A percentile compares a stretch with the other conserved stretches of the same genome.
phyloP scores from a whole-genome alignment of 2,329 filamentous ascomycete genomes.

The Xylariaceae sp. region DNA sequence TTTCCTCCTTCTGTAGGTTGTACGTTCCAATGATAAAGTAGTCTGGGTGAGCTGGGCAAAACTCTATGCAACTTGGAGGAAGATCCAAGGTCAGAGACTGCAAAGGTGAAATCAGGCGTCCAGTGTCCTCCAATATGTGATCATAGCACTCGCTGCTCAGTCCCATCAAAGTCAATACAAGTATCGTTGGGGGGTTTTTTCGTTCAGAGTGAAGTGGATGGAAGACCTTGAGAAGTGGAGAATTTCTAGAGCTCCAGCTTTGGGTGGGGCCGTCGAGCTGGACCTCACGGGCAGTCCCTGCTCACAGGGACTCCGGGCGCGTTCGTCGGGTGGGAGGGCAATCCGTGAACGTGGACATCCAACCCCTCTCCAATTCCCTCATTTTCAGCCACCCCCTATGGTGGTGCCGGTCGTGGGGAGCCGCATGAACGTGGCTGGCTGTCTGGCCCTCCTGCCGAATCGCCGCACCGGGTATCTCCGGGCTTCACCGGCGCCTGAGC shows the following conservation, averaged over 20 bases:
- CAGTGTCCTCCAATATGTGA: too few relatives aligned
- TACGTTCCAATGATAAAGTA: slow-evolving; percentile 82
- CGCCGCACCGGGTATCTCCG: too few relatives aligned
- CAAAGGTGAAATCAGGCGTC: slow-evolving; percentile 38
- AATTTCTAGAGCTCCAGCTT: neutral
- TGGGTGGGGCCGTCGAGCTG: neutral
- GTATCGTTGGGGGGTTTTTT: neutral
- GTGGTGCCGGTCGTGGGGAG: neutral
- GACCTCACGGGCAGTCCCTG: neutral
- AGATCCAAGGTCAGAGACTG: slow-evolving; percentile 51
- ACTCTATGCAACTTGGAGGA: slow-evolving; percentile 72
- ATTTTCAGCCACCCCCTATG: neutral
- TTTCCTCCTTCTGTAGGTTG: slow-evolving; percentile 54
- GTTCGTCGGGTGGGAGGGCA: neutral
- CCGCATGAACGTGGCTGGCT: neutral
- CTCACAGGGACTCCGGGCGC: neutral
- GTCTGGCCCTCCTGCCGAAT: too few relatives aligned
- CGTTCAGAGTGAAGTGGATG: neutral
- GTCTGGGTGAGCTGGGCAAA: slow-evolving; percentile 53
- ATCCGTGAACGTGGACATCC: neutral
- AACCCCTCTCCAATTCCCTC: neutral
- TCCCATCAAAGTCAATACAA: neutral
- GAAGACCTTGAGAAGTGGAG: neutral
- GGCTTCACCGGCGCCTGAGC: too few relatives aligned
- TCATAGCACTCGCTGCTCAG: neutral